Evolutionary conservation across 192 early-diverging fungal species (phyloP).

Genomic region (Umbelopsis sp.): DNA sequence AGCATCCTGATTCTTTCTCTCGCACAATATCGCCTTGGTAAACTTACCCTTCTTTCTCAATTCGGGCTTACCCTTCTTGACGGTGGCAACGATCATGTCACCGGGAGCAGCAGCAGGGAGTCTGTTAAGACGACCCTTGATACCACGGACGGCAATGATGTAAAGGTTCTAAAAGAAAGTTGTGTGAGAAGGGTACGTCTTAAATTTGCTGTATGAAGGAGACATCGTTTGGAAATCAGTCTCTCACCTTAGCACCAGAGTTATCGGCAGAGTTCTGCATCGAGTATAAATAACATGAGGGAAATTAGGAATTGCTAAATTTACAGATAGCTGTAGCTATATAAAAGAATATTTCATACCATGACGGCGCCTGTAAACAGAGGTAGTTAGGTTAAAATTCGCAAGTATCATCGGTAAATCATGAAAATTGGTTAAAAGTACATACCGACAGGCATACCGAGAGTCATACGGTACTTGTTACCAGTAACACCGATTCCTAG

Average conservation of each 20-base stretch:
- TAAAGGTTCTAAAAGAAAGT: conserved; percentile 78
- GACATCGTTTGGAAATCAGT: no score
- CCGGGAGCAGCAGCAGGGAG: conserved; percentile 97
- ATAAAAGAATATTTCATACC: no score
- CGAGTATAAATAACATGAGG: conserved; percentile 54
- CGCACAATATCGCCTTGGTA: no score
- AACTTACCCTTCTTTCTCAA: conserved; percentile 91
- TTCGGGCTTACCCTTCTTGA: conserved; percentile 99
- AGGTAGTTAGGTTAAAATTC: no score
- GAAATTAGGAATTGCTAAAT: not conserved
- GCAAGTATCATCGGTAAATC: no score
- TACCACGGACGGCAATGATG: conserved; percentile 96
- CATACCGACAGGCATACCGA: conserved; percentile 81
- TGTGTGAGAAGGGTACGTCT: no score
- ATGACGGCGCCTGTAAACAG: no score
- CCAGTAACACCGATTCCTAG: conserved; percentile 72
- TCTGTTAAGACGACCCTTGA: conserved; percentile 95
- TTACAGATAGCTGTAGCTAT: no score
- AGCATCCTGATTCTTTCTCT: no score
- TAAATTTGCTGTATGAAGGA: no score
- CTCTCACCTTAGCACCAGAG: conserved; percentile 89
- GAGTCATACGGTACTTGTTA: conserved; percentile 99
- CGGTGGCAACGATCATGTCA: conserved; percentile 99
- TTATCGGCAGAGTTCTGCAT: conserved; percentile 99
- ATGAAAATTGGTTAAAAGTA: no score